Conservation (phyloP, 1,284 basidiomycete species). For the Spongispora temasekensis region DNA sequence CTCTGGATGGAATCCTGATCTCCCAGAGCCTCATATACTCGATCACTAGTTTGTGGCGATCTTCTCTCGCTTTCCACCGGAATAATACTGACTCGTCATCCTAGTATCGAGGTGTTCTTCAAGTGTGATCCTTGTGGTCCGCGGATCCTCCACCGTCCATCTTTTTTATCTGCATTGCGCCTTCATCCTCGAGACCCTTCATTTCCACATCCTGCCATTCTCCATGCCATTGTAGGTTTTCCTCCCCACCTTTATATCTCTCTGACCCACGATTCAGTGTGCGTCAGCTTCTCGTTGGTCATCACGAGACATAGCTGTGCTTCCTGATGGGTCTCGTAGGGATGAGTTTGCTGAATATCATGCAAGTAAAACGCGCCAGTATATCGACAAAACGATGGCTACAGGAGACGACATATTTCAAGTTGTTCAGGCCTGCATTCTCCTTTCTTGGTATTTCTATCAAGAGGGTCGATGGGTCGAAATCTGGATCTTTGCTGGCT, state of each 20-base stretch:
- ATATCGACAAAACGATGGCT: constrained; percentile 84
- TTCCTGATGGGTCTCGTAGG: constrained; percentile 70
- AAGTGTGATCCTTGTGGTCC: constrained; percentile 82
- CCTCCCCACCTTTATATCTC: neutral
- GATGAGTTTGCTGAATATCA: constrained; percentile 85
- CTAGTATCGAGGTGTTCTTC: constrained; percentile 78
- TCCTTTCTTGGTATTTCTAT: constrained; percentile 87
- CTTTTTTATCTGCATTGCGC: constrained; percentile 75
- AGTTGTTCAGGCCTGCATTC: constrained; percentile 80
- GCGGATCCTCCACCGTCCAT: constrained; percentile 72
- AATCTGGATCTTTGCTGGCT: constrained; percentile 85
- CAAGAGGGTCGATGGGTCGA: constrained; percentile 87
- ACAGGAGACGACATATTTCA: constrained; percentile 80
- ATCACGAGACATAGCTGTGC: constrained; percentile 60
- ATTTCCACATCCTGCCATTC: constrained; percentile 79
- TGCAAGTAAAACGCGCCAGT: constrained; percentile 77
- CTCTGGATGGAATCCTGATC: constrained; percentile 79
- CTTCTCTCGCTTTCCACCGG: constrained; percentile 5
- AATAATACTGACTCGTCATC: constrained; percentile 6
- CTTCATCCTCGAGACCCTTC: constrained; percentile 72
- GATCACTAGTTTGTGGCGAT: constrained; percentile 65
- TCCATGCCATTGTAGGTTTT: constrained; percentile 72
- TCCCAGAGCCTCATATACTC: constrained; percentile 69
- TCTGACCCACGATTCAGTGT: constrained; percentile 53
- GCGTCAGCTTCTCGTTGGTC: constrained; percentile 84